Evolutionary conservation across 2,329 filamentous ascomycete genomes (phyloP), one percentile per base, ranked within the genome.

Genomic region (Parascedosporium putredinis): DNA sequence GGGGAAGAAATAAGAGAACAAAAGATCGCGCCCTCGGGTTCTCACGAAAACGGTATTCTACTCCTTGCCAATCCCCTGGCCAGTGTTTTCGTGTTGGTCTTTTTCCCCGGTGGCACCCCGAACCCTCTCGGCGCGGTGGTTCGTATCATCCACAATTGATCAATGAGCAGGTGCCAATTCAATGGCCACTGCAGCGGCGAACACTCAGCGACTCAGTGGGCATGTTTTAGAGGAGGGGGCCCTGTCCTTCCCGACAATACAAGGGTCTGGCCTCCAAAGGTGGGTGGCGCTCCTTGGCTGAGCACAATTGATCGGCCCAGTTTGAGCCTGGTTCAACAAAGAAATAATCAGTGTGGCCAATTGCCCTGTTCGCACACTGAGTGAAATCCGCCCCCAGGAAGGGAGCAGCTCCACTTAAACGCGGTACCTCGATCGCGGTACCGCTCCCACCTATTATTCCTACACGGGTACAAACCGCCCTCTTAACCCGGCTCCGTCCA

Each of bases 371-470:
- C n/a, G n/a, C n/a, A n/a, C n/a, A n/a, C n/a, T n/a, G n/a, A n/a
- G n/a, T n/a, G n/a, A n/a, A n/a, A n/a, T n/a, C n/a, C n/a, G n/a
- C n/a, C 27, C 27, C 27, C 7, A 31, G 12, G 27, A 7, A 31
- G 9, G 42, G n/a, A 23, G 6, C 3, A 27, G 22, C 42, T 29
- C 47, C 47, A 38, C 47, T 42, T 38, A 49, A 38, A 49, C 47
- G 47, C 47, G 47, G 47, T 49, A 42, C 47, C 25, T 45, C 42
- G 10, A 16, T 20, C 38, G 23, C 12, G 5, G 38, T 42, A 42
- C 38, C 38, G 38, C 38, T 42, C 38, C 38, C 38, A 42, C 7
- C 18, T 42, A 42, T 42, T 42, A 42, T 42, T 42, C 16, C 20
- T 42, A 20, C 38, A 10, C 38, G 38, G 38, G 38, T 42, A 42